These are phyloP conservation scores for Suillus occidentalis DNA, from an alignment of 768 basidiomycete species.

Conservation along the genomic window DNA sequence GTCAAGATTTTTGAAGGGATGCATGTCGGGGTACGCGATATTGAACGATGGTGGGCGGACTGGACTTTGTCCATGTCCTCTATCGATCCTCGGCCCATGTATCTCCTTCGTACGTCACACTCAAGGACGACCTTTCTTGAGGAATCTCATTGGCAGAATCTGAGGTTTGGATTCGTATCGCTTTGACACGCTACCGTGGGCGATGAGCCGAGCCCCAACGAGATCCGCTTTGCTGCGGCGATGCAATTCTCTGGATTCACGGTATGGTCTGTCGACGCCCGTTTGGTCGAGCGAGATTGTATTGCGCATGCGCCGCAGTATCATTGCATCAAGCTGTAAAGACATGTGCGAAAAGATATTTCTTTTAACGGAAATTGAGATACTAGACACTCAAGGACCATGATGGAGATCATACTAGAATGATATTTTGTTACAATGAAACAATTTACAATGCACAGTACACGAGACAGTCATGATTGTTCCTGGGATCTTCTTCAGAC, in stretches of 20 bases:
- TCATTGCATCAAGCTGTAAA: slow-evolving; percentile 21
- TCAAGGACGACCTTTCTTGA: background rate
- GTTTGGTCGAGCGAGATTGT: slow-evolving; percentile 5
- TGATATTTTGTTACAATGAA: background rate
- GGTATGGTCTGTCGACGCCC: slow-evolving; percentile 29
- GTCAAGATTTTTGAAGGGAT: too few species aligned
- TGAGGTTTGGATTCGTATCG: slow-evolving; percentile 33
- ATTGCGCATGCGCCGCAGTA: background rate
- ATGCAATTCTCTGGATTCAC: slow-evolving; percentile 37
- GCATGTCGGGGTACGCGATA: too few species aligned
- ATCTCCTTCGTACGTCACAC: slow-evolving; percentile 10
- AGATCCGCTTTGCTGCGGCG: slow-evolving; percentile 33
- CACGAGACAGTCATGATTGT: background rate
- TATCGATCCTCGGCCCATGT: too few species aligned
- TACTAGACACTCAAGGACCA: background rate
- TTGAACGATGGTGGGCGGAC: too few species aligned
- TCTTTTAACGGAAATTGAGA: background rate
- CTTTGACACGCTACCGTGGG: slow-evolving; percentile 32
- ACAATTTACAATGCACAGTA: background rate
- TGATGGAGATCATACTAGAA: background rate
- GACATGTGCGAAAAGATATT: slow-evolving; percentile 13
- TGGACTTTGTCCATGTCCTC: too few species aligned
- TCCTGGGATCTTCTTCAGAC: background rate
- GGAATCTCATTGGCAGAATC: slow-evolving; percentile 12
- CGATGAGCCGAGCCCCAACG: slow-evolving; percentile 22